Evolutionary conservation across 2,329 filamentous ascomycete species (phyloP).

Genomic region (Xylaria sp.): DNA sequence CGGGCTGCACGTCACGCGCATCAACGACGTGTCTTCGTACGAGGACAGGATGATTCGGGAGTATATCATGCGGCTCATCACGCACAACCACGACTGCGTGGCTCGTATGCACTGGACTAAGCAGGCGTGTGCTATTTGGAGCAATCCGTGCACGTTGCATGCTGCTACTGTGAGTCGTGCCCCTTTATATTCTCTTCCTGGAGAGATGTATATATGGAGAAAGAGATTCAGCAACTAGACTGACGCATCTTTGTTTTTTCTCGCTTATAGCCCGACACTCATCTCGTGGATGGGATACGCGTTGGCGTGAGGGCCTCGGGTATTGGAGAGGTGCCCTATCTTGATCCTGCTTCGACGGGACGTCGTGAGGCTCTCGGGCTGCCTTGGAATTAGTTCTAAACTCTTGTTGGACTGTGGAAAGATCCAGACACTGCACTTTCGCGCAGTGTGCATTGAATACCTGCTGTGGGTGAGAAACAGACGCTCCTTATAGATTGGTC

Average conservation of each 20-base stretch:
- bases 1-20: conserved; percentile 51
- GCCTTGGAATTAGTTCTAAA: conserved; percentile 30
- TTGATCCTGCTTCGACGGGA: conserved; percentile 51
- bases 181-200: conserved; percentile 12
- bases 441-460: not conserved
- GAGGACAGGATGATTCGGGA: conserved; percentile 53
- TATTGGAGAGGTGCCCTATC: conserved; percentile 53
- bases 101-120: conserved; percentile 55
- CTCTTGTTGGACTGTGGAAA: not conserved
- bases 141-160: conserved; percentile 50
- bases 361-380: conserved; percentile 46
- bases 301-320: conserved; percentile 53
- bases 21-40: conserved; percentile 52
- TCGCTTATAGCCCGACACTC: conserved; percentile 47
- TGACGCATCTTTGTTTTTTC: not conserved
- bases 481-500: not conserved
- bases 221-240: not conserved
- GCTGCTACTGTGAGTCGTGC: conserved; percentile 47
- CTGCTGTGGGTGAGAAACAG: not conserved
- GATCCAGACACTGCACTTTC: not conserved
- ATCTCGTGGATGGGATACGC: conserved; percentile 48
- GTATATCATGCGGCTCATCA: conserved; percentile 52
- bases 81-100: conserved; percentile 54
- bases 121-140: conserved; percentile 56
- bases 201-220: not conserved